These are phyloP conservation scores for Piloderma croceum DNA, from an alignment of 768 basidiomycete genomes.

Conservation along the genomic window DNA sequence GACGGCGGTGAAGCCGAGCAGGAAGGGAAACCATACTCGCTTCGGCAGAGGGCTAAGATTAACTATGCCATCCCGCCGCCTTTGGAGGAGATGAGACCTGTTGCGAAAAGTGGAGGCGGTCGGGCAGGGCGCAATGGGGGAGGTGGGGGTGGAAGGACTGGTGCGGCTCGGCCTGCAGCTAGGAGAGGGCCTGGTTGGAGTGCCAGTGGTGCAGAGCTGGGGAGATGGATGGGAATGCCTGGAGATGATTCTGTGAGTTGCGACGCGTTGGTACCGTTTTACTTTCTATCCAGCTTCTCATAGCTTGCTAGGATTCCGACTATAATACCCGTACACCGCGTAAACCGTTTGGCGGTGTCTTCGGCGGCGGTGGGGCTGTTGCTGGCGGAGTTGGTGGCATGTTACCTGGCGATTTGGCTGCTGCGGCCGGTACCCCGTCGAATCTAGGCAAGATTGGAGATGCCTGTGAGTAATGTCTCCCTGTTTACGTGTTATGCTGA, in stretches of 20 bases:
- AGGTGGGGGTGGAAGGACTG: conserved; percentile 30
- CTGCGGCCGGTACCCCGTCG: conserved; percentile 72
- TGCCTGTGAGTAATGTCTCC: conserved; percentile 42
- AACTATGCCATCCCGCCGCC: conserved; percentile 83
- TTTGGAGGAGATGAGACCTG: conserved; percentile 56
- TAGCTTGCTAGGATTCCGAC: conserved; percentile 87
- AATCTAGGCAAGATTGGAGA: conserved; percentile 84
- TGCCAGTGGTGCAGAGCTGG: conserved; percentile 69
- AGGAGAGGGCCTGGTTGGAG: conserved; percentile 68
- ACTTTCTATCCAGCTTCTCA: too few species aligned
- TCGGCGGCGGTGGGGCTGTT: conserved; percentile 41
- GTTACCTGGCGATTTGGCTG: conserved; percentile 56
- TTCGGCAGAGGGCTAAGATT: conserved; percentile 60
- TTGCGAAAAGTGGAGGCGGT: conserved; percentile 27
- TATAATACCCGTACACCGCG: conserved; percentile 59
- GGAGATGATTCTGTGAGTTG: conserved; percentile 64
- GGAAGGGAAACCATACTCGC: conserved; percentile 56
- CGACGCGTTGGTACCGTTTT: conserved; percentile 7
- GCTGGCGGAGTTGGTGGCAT: conserved; percentile 51
- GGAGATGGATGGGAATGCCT: conserved; percentile 72
- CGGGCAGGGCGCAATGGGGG: conserved; percentile 11
- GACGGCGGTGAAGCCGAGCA: conserved; percentile 40
- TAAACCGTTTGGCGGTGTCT: conserved; percentile 52
- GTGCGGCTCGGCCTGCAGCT: conserved; percentile 27
- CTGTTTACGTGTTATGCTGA: conserved; percentile 12